phyloP scores from a whole-genome alignment of 441 rosid species.

The Pelargonium myrrhifolium region DNA sequence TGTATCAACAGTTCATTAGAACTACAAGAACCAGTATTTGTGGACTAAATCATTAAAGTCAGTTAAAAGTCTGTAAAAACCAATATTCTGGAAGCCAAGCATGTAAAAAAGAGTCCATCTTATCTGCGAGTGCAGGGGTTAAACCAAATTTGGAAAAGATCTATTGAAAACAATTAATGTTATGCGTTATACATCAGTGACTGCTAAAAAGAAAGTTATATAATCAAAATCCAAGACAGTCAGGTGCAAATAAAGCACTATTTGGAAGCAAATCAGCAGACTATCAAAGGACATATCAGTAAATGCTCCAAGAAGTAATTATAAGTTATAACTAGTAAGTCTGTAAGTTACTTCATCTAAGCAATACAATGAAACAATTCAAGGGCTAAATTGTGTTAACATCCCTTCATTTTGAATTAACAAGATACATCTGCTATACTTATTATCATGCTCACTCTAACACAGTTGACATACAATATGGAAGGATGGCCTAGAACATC shows the following conservation, averaged over 20 bases:
- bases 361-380: too few species aligned
- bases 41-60: neutral
- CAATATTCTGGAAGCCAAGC: neutral
- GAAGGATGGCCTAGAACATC: conserved; percentile 2
- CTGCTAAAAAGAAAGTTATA: neutral
- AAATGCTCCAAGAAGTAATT: neutral
- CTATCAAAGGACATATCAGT: neutral
- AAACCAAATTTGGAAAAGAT: neutral
- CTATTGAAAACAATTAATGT: neutral
- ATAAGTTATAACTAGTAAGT: neutral
- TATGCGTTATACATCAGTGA: neutral
- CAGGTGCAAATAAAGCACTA: neutral
- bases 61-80: neutral
- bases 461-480: neutral
- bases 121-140: neutral
- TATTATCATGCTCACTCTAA: neutral
- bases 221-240: neutral
- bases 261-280: neutral
- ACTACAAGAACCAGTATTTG: neutral
- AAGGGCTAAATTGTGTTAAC: too few species aligned
- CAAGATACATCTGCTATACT: neutral
- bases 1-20: neutral
- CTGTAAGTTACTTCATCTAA: too few species aligned
- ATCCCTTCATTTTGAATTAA: too few species aligned
- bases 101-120: neutral